Evolutionary conservation across 495 filamentous ascomycete genomes (phyloP).

Genomic region (Penicillium goetzii): DNA sequence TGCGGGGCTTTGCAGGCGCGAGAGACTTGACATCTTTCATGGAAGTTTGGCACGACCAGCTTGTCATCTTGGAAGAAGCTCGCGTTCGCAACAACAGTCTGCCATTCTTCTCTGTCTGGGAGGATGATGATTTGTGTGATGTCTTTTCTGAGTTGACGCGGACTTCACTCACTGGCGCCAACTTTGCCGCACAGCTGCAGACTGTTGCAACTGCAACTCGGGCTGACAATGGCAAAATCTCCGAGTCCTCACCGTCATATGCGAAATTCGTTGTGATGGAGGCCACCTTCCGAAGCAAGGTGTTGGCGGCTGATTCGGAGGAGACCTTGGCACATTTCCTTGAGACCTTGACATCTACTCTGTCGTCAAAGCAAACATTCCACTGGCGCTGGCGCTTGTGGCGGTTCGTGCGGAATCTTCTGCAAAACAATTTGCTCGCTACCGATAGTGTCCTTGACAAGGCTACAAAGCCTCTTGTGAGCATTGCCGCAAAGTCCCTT

Average conservation of each 20-base stretch:
- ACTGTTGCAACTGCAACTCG: slow-evolving; percentile 35
- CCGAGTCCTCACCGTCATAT: slow-evolving; percentile 38
- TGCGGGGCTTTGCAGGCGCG: slow-evolving; percentile 64
- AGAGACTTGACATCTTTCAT: slow-evolving; percentile 71
- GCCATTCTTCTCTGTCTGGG: slow-evolving; percentile 56
- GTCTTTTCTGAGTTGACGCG: slow-evolving; percentile 43
- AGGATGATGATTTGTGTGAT: slow-evolving; percentile 60
- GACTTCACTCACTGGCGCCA: slow-evolving; percentile 37
- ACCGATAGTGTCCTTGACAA: slow-evolving; percentile 24
- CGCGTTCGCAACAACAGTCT: slow-evolving; percentile 35
- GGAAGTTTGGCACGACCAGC: slow-evolving; percentile 64
- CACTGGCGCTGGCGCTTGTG: slow-evolving; percentile 56
- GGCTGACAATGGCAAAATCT: slow-evolving; percentile 36
- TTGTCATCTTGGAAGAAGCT: slow-evolving; percentile 51
- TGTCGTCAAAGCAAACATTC: slow-evolving; percentile 41
- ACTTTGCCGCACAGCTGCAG: slow-evolving; percentile 40
- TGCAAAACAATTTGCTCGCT: slow-evolving; percentile 36
- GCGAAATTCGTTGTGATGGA: slow-evolving; percentile 46
- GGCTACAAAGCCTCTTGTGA: slow-evolving; percentile 26
- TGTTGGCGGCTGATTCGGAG: slow-evolving; percentile 28
- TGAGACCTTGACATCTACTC: slow-evolving; percentile 34
- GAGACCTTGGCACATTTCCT: slow-evolving; percentile 32
- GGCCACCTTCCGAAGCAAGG: slow-evolving; percentile 39
- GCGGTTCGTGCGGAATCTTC: slow-evolving; percentile 43
- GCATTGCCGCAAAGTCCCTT: slow-evolving; percentile 37